Conservation (phyloP, 768 basidiomycete species). For the Rhodotorula sphaerocarpa region DNA sequence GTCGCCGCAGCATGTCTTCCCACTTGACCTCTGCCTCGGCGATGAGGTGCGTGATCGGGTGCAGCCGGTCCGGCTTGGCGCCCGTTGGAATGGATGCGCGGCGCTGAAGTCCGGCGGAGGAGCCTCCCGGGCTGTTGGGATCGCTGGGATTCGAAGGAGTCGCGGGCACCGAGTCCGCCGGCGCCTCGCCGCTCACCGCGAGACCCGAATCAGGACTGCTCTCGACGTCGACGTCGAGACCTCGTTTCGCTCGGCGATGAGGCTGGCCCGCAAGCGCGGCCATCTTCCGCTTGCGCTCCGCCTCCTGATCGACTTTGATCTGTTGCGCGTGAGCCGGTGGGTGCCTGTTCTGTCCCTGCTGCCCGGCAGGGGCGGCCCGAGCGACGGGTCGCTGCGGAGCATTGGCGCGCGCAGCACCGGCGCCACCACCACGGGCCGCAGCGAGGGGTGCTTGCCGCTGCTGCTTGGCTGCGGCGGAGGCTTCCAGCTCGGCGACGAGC, state of each 20-base stretch:
- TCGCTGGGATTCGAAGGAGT: background rate
- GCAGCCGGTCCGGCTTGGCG: constrained; percentile 26
- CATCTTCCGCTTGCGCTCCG: background rate
- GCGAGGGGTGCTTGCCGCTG: background rate
- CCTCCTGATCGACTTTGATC: background rate
- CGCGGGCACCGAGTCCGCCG: background rate
- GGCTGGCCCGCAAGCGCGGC: too few relatives aligned
- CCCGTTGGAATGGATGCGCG: background rate
- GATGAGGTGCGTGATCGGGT: constrained; percentile 51
- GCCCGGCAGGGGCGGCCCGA: background rate
- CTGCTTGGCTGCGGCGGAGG: background rate
- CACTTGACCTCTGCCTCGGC: constrained; percentile 45
- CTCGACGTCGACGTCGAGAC: too few relatives aligned
- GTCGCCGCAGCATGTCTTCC: constrained; percentile 54
- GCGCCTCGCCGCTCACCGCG: background rate
- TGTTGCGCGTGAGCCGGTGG: background rate
- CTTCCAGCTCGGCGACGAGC: constrained; percentile 8
- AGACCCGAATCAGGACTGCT: too few relatives aligned
- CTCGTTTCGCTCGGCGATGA: too few relatives aligned
- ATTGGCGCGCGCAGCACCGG: background rate
- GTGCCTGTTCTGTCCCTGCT: constrained; percentile 3
- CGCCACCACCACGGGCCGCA: background rate
- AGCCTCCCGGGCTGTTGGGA: background rate
- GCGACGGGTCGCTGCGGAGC: background rate
- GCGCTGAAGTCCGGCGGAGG: background rate